Percentiles rank a stretch among this genome's conserved stretches.
These are phyloP conservation scores for Mayamaea pseudoterrestris DNA, from an alignment of 108 stramenopile genomes.

Conservation along the genomic window DNA sequence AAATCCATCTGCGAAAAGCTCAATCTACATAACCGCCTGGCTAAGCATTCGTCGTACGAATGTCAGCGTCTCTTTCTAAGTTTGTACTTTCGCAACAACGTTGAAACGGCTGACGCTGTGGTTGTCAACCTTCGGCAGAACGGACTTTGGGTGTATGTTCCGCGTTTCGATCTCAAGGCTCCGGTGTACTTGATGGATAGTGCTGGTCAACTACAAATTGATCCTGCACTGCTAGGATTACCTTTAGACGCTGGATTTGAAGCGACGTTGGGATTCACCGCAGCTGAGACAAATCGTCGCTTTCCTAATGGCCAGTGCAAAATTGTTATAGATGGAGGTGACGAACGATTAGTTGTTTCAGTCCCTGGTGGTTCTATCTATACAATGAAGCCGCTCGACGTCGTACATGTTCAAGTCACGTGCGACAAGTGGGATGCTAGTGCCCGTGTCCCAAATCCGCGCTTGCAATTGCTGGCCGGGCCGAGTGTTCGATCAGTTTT, in stretches of 20 bases:
- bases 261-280: conserved; percentile 25
- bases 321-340: background rate
- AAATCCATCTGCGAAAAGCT: conserved; percentile 31
- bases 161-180: conserved; percentile 38
- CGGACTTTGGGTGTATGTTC: conserved; percentile 44
- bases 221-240: conserved; percentile 26
- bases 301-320: conserved; percentile 10
- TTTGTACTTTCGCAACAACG: conserved; percentile 34
- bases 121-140: conserved; percentile 26
- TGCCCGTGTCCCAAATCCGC: conserved; percentile 29
- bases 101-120: conserved; percentile 31
- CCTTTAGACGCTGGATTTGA: conserved; percentile 16
- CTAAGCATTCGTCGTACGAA: conserved; percentile 51
- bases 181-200: conserved; percentile 41
- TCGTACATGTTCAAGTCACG: conserved; percentile 27
- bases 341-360: background rate
- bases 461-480: conserved; percentile 10
- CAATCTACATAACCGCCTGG: conserved; percentile 36
- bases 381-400: too few relatives aligned
- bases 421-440: conserved; percentile 26
- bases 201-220: conserved; percentile 31
- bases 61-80: conserved; percentile 49
- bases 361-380: conserved; percentile 4
- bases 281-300: conserved; percentile 10
- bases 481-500: too few relatives aligned